Evolutionary conservation across 2,329 filamentous ascomycete genomes (phyloP), one percentile per base, ranked within the genome.

Genomic region (Epichloe coenophiala): DNA sequence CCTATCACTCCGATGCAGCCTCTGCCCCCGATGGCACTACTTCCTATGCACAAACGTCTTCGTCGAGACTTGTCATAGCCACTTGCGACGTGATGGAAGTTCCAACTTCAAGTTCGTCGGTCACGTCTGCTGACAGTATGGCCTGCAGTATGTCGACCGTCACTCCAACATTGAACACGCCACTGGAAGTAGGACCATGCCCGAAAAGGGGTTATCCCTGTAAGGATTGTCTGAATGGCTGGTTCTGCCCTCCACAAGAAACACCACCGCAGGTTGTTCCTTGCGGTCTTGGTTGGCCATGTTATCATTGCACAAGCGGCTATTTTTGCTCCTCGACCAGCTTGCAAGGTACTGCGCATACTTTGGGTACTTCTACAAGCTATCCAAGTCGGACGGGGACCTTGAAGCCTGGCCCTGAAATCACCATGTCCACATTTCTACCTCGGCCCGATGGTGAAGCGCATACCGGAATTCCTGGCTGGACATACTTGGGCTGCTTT

Each of bases 401-500:
- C 19, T 39, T 9, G 37, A 19, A 19, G 17, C 17, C 48, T 8
- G 37, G 19, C 19, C 11, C n/a, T 13, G 27, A 35, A 37, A 15
- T 27, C 15, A 31, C 11, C 13, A 44, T 40, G 33, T 38, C 44
- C 19, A 37, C 5, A 5, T 7, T 6, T 19, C 21, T 23, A 27
- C 35, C 51, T 11, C 12, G 21, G 31, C 23, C 44, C 15, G 35
- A 17, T 42, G 13, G 27, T 19, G 12, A 49, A 21, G 45, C 23
- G 8, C 43, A 38, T n/a, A 51, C 47, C 4, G 23, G 47, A 45
- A 40, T 42, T 36, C 13, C 43, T 2, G 55, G 52, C 35, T 66
- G 63, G 63, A 52, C 38, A 12, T 58, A 65, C 48, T 37, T 66
- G 9, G 64, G 64, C 15, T 66, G 64, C 49, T 65, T 65, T 47